These are phyloP conservation scores for Cryptococcus sp. DNA, from an alignment of 1,284 basidiomycete genomes.

Conservation along the genomic window DNA sequence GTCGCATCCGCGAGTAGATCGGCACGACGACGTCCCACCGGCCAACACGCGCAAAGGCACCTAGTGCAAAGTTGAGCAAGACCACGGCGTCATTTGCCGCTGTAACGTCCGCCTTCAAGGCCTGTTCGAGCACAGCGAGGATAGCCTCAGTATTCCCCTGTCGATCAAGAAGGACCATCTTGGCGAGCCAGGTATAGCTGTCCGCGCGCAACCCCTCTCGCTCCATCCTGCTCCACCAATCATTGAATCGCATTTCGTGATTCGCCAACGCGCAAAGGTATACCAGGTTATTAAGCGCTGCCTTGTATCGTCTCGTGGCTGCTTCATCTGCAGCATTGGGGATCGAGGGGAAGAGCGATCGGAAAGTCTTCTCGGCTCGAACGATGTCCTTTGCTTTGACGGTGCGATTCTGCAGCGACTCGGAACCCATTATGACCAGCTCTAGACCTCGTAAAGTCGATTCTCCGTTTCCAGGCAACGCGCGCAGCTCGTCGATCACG, in stretches of 20 bases:
- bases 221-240: conserved; percentile 30
- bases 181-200: conserved; percentile 28
- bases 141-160: conserved; percentile 16
- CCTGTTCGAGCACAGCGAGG: conserved; percentile 6
- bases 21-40: conserved; percentile 62
- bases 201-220: conserved; percentile 25
- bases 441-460: conserved; percentile 18
- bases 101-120: not conserved
- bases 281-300: conserved; percentile 38
- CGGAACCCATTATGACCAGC: conserved; percentile 20
- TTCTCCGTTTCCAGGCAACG: conserved; percentile 13
- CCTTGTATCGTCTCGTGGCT: conserved; percentile 17
- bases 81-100: not conserved
- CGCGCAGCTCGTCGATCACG: conserved; percentile 25
- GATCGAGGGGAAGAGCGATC: conserved; percentile 14
- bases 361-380: conserved; percentile 21
- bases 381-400: conserved; percentile 16
- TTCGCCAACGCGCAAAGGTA: conserved; percentile 34
- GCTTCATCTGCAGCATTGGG: conserved; percentile 11
- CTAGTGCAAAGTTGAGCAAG: conserved; percentile 60
- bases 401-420: conserved; percentile 8
- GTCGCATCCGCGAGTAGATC: conserved; percentile 66
- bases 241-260: conserved; percentile 20
- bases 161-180: conserved; percentile 25
- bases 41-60: conserved; percentile 63